Percentiles rank a stretch among this genome's conserved stretches.
Conservation (phyloP, 805 yeast species). For the Maudiozyma bulderi region DNA sequence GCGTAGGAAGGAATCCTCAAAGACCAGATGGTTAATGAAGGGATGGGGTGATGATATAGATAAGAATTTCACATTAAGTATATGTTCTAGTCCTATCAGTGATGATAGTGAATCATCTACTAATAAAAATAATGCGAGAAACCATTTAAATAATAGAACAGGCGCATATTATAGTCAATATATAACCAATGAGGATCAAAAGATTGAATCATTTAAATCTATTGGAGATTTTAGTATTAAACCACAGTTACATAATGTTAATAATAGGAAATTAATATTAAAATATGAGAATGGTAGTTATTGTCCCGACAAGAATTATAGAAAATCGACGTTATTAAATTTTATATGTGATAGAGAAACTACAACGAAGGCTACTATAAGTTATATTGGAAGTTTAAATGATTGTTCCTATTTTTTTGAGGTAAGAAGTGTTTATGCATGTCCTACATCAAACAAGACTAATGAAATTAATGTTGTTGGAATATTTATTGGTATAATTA, state of each 20-base stretch:
- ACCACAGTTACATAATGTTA: constrained; percentile 48
- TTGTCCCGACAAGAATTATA: constrained; percentile 48
- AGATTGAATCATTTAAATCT: constrained; percentile 25
- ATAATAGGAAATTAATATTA: constrained; percentile 46
- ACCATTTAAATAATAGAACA: constrained; percentile 19
- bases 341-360: constrained; percentile 76
- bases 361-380: constrained; percentile 49
- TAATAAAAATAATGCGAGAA: neutral
- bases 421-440: constrained; percentile 75
- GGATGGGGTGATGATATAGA: constrained; percentile 61
- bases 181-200: constrained; percentile 1
- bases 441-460: constrained; percentile 65
- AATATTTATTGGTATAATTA: constrained; percentile 48
- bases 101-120: constrained; percentile 15
- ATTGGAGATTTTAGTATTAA: constrained; percentile 53
- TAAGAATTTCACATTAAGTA: constrained; percentile 63
- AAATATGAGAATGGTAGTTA: constrained; percentile 62
- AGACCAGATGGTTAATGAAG: constrained; percentile 47
- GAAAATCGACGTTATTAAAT: constrained; percentile 50
- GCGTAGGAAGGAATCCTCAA: constrained; percentile 7
- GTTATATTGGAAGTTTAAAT: constrained; percentile 60
- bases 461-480: constrained; percentile 58
- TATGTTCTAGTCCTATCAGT: constrained; percentile 50
- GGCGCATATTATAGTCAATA: constrained; percentile 49
- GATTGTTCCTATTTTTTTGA: constrained; percentile 81